Base-by-base conservation (phyloP, 148 eudicot species). In the Fallopia convolvulus region DNA sequence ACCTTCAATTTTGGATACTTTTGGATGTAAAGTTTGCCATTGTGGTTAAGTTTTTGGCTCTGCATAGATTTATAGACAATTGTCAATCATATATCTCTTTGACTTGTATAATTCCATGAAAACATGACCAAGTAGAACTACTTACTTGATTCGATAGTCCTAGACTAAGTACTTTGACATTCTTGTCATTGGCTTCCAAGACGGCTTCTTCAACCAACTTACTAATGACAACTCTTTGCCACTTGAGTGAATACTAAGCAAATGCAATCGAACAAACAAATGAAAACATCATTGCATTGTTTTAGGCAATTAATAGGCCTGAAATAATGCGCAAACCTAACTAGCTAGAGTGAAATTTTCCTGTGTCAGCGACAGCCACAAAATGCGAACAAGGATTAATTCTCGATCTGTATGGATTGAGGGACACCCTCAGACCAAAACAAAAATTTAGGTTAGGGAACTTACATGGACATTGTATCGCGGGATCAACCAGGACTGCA, bases 61-160 rank as follows among this genome's bases (percentile, higher is more conserved):
- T 83, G 30, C n/a, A 7, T 4, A 0, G 5, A 61, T 26, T 0
- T 26, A 26, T 26, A 8, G 40, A 71, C 40, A 5, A 41, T 5
- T 32, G 15, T 68, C 17, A 32, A 17, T 13, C 18, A 11, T 15
- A 11, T 49, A 14, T 21, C n/a, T 72, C 7, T 39, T 6, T 14
- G n/a, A 8, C 13, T 44, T 40, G 8, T 48, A 26, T 26, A 26
- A 26, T 26, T 74, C 7, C 55, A 36, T 21, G 12, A 42, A 15
- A 40, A 41, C 32, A 40, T 13, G 32, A 44, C 15, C 14, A 10
- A 8, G 75, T 60, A 26, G 39, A 53, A n/a, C 9, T 76, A 81
- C 88, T 71, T 85, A 75, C 94, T 88, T 90, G 91, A 78, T 88
- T 90, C 53, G 80, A 60, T 40, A 90, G 81, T 11, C 94, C 91